Base-by-base conservation (phyloP, 148 eudicot genomes). In the Silene latifolia region DNA sequence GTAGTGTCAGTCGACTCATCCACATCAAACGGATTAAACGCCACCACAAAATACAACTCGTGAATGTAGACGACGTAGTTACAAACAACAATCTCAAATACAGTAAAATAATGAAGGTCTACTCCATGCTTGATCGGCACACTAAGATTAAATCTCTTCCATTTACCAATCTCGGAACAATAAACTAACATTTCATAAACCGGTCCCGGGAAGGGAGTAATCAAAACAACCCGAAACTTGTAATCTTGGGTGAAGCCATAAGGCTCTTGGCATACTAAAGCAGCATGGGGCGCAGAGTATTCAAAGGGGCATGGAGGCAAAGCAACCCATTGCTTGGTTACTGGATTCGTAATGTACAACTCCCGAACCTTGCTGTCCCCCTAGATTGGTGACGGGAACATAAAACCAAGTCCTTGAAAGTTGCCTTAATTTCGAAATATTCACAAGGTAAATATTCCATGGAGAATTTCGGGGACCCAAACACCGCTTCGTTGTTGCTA, bases 301-400 rank as follows among this genome's bases (percentile, higher is more conserved):
- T 14, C 3, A 14, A 14, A n/a, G 60, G 29, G 60, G 60, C 19
- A 57, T 17, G 60, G 60, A 15, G 20, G 60, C 60, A 57, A 1
- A 57, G 60, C 60, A 57, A 57, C 18, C 60, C 60, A 57, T 57
- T 57, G 60, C 60, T 57, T 57, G n/a, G 60, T 57, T 57, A 57
- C 5, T 19, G 60, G 60, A 17, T 57, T 57, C 3, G 60, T 7
- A 57, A 57, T n/a, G 60, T 57, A 57, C 9, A 27, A 27, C 29
- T 27, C 29, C 1, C 1, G 2, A 27, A 27, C 2, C 29, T 1
- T 27, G 1, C 2, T 2, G 1, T 27, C 29, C 29, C 29, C 29
- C 2, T 27, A 27, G 1, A 1, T 27, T 2, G 1, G 2, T 2
- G 29, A 46, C 12, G 2, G 51, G 51, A 46, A 46, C 51, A 46